A percentile compares a stretch with the other conserved stretches of the same genome.
phyloP scores from a whole-genome alignment of 2,329 filamentous ascomycete species.

The Chrysoporthe puriensis region DNA sequence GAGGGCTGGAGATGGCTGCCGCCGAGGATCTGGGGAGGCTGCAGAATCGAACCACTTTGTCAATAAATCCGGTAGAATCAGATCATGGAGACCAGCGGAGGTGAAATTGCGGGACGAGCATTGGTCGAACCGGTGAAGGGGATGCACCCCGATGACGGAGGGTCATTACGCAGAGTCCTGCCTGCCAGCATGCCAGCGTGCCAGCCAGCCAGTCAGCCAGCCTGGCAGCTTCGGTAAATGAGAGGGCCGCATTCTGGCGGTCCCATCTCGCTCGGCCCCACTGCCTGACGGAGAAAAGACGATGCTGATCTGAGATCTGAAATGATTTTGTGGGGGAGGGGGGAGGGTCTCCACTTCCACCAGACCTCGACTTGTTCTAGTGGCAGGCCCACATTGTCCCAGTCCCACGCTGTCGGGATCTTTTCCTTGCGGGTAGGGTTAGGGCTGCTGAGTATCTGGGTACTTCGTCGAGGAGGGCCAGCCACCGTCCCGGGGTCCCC shows the following conservation, averaged over 20 bases:
- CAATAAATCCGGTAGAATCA: constrained; percentile 2
- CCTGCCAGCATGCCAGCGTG: no score
- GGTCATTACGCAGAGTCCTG: neutral
- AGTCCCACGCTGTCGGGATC: constrained; percentile 6
- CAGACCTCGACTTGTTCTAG: neutral
- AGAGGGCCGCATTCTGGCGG: neutral
- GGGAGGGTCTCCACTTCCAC: neutral
- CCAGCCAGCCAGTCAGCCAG: neutral
- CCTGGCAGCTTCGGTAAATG: neutral
- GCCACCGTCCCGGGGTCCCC: neutral
- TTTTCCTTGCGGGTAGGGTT: neutral
- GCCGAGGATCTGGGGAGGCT: neutral
- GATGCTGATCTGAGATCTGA: constrained; percentile 11
- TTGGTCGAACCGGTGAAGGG: neutral
- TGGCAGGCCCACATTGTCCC: neutral
- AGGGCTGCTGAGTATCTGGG: neutral
- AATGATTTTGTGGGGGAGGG: constrained; percentile 1
- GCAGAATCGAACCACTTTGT: neutral
- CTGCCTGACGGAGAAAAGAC: constrained; percentile 5
- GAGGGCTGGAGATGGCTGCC: neutral
- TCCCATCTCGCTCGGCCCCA: neutral
- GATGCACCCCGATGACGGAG: neutral
- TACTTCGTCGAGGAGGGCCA: neutral
- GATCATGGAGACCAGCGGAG: neutral
- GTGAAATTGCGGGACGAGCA: neutral